phyloP scores from a whole-genome alignment of 306 rosid species.

The Castanea mollissima region DNA sequence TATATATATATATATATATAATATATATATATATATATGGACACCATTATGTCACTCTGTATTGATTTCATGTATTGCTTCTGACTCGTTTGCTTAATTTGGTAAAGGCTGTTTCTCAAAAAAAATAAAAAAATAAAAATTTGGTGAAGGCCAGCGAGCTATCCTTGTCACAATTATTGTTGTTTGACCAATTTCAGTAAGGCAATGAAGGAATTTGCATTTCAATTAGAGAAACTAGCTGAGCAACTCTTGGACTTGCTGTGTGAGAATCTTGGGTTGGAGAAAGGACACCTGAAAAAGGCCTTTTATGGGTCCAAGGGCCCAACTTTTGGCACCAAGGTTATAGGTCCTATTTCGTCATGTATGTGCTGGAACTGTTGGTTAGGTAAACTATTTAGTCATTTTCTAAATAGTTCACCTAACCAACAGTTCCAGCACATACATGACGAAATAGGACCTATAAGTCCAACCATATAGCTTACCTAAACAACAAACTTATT shows the following conservation, averaged over 20 bases:
- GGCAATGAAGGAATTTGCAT: constrained; percentile 73
- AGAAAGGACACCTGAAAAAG: constrained; percentile 78
- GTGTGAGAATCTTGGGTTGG: constrained; percentile 89
- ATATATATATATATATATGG: too few relatives aligned
- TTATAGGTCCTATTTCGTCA: constrained; percentile 8
- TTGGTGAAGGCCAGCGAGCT: not conserved
- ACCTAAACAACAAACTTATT: too few relatives aligned
- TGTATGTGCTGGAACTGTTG: constrained; percentile 26
- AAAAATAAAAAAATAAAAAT: too few relatives aligned
- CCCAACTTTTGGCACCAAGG: constrained; percentile 89
- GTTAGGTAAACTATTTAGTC: constrained; percentile 22
- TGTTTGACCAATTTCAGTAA: constrained; percentile 34
- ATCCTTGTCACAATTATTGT: not conserved
- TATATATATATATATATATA: too few relatives aligned
- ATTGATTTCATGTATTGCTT: too few relatives aligned
- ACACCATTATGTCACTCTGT: too few relatives aligned
- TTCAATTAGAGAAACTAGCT: constrained; percentile 68
- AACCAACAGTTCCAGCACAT: constrained; percentile 26
- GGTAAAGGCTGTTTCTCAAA: not conserved
- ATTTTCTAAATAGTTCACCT: constrained; percentile 14
- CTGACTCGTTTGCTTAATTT: not conserved
- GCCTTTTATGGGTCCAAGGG: constrained; percentile 80
- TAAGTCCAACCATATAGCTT: not conserved
- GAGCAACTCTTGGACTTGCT: constrained; percentile 74
- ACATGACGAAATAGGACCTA: constrained; percentile 7